Percentiles rank a stretch among this genome's conserved stretches.
Evolutionary conservation across 2,329 filamentous ascomycete species (phyloP).

Genomic region (Seiridium cupressi): DNA sequence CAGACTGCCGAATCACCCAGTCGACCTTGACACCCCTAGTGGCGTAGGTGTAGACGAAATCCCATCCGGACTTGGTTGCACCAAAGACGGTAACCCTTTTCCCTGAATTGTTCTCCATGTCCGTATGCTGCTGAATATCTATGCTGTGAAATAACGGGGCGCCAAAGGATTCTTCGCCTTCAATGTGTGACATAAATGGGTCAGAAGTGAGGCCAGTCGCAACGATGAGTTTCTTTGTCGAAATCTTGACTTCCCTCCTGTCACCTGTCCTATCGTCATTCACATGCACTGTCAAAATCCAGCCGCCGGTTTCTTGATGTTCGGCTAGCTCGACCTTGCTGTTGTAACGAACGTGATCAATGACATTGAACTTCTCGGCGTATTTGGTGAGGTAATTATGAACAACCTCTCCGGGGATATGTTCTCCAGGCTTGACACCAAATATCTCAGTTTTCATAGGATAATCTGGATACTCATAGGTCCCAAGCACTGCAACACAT

Average conservation of each 20-base stretch:
- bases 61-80: conserved; percentile 61
- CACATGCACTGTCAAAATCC: conserved; percentile 21
- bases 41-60: conserved; percentile 59
- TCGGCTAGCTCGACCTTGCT: conserved; percentile 48
- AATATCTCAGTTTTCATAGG: conserved; percentile 60
- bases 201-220: conserved; percentile 61
- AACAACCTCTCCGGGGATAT: conserved; percentile 57
- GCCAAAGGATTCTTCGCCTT: conserved; percentile 47
- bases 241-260: conserved; percentile 21
- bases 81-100: conserved; percentile 52
- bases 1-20: conserved; percentile 57
- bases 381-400: conserved; percentile 57
- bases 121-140: conserved; percentile 39
- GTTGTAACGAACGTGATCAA: conserved; percentile 44
- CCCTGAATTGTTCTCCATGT: conserved; percentile 33
- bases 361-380: conserved; percentile 50
- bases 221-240: conserved; percentile 52
- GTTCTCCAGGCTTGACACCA: conserved; percentile 45
- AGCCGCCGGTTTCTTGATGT: conserved; percentile 42
- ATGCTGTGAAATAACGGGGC: conserved; percentile 57
- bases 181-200: conserved; percentile 51
- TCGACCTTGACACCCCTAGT: conserved; percentile 51
- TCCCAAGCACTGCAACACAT: conserved; percentile 49
- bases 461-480: conserved; percentile 72
- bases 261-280: not conserved